Percentiles rank a stretch among this genome's conserved stretches.
These are phyloP conservation scores for Solanum aculeatissimum DNA, from an alignment of 305 asterid species.

Conservation along the genomic window DNA sequence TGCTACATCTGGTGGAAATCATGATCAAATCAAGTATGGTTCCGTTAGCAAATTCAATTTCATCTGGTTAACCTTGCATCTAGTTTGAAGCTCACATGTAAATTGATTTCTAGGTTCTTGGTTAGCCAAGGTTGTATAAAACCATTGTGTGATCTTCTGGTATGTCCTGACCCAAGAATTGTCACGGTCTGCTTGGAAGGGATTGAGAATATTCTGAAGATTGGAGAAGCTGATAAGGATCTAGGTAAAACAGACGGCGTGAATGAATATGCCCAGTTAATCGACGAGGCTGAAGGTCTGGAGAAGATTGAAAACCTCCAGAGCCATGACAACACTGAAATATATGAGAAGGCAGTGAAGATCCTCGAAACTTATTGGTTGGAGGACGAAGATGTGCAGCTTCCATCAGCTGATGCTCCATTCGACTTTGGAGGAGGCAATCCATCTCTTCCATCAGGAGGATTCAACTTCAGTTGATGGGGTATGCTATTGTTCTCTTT, in stretches of 20 bases:
- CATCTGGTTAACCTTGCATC: neutral
- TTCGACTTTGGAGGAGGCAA: constrained; percentile 51
- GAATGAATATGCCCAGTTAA: constrained; percentile 50
- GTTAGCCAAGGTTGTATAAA: constrained; percentile 55
- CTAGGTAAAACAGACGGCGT: constrained; percentile 39
- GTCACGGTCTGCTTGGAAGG: constrained; percentile 61
- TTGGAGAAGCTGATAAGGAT: constrained; percentile 56
- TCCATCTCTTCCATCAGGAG: constrained; percentile 44
- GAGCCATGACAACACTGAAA: constrained; percentile 55
- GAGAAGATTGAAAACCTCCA: constrained; percentile 64
- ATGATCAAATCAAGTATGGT: constrained; percentile 55
- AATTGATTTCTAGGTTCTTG: constrained; percentile 31
- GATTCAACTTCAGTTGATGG: constrained; percentile 54
- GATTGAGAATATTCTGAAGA: constrained; percentile 63
- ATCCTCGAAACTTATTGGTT: constrained; percentile 67
- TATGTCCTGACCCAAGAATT: constrained; percentile 55
- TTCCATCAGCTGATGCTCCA: constrained; percentile 27
- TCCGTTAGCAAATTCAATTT: neutral
- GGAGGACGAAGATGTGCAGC: constrained; percentile 57
- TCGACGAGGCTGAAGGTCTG: constrained; percentile 60
- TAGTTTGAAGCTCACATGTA: neutral
- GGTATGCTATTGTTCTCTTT: neutral
- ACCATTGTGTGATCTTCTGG: constrained; percentile 57
- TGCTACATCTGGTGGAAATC: constrained; percentile 63
- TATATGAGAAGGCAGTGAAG: constrained; percentile 66